Evolutionary conservation across 345 rosid genomes (phyloP), one percentile per base, ranked within the genome.

Genomic region (Conringia planisiliqua): DNA sequence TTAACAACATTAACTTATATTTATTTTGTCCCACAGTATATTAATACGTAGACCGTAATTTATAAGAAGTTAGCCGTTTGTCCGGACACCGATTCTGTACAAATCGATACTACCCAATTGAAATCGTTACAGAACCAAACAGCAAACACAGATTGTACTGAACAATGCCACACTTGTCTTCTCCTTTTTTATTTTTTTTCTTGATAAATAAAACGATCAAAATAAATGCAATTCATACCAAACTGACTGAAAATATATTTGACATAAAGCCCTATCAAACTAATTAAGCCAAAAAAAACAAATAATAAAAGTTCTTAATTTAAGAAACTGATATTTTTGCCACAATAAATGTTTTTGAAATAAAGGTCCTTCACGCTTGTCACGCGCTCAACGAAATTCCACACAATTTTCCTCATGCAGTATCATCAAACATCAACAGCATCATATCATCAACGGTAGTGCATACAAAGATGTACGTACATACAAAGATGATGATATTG

Each of bases 51-150:
- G 13, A 50, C 56, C 55, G 26, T 59, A 47, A 47, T 16, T 30
- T 60, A 59, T 75, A 67, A 29, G 55, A 75, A 48, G 62, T 51
- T 67, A 67, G 54, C 62, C 54, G 18, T 75, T 75, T 59, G 62
- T 67, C 79, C 56, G 47, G 61, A 51, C 74, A 68, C 29, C 67
- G 7, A 35, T 44, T 56, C 42, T 56, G 42, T 66, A 55, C 57
- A 35, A 12, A 38, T 47, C 32, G 13, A 17, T 46, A 29, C 32
- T 29, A 47, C 39, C 43, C 57, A 65, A 55, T 32, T 27, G 17
- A 57, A 10, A 10, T 61, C 46, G 5, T 43, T 66, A 36, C 72
- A 46, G 61, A 58, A 57, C 78, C 73, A 20, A 20, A 29, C 26
- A 57, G 72, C 73, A 20, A 20, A 29, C 26, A 58, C 72, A 50